Conservation (phyloP, 1,139 yeast species). For the Debaryomyces coudertii region DNA sequence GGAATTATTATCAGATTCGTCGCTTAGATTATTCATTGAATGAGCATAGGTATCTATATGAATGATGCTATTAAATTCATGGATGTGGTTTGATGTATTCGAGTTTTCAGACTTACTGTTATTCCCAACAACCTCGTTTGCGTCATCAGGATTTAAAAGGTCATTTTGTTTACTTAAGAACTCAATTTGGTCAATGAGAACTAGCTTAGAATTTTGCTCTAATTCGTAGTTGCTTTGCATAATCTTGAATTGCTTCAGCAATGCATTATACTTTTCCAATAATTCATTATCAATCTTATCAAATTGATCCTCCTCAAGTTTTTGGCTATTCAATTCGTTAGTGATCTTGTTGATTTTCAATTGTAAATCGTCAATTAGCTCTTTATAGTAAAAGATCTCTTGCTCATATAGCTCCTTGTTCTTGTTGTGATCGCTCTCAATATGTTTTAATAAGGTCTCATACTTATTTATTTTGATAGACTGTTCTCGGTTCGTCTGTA, state of each 20-base stretch:
- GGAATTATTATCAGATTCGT: constrained; percentile 19
- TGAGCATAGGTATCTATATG: constrained; percentile 23
- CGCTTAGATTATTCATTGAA: constrained; percentile 29
- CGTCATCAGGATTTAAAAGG: constrained; percentile 19
- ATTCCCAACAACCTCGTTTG: neutral
- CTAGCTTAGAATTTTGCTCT: constrained; percentile 53
- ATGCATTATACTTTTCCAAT: constrained; percentile 32
- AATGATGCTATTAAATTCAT: constrained; percentile 17
- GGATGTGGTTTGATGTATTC: neutral
- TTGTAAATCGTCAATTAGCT: constrained; percentile 35
- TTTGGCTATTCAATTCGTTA: constrained; percentile 23
- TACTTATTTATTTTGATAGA: constrained; percentile 22
- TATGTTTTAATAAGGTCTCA: constrained; percentile 25
- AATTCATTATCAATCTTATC: constrained; percentile 16
- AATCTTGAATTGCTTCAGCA: constrained; percentile 41
- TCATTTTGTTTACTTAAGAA: constrained; percentile 46
- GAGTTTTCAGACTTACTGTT: constrained; percentile 4
- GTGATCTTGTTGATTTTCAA: constrained; percentile 30
- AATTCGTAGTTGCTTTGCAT: constrained; percentile 48
- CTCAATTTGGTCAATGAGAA: constrained; percentile 59
- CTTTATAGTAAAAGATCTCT: constrained; percentile 37
- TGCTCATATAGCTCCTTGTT: constrained; percentile 33
- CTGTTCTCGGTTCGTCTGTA: constrained; percentile 22
- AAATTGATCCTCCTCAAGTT: constrained; percentile 15
- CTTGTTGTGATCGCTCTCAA: constrained; percentile 27